A percentile compares a stretch with the other conserved stretches of the same genome.
These are phyloP conservation scores for Trichoderma brevicompactum DNA, from an alignment of 2,329 filamentous ascomycete genomes.

Conservation along the genomic window DNA sequence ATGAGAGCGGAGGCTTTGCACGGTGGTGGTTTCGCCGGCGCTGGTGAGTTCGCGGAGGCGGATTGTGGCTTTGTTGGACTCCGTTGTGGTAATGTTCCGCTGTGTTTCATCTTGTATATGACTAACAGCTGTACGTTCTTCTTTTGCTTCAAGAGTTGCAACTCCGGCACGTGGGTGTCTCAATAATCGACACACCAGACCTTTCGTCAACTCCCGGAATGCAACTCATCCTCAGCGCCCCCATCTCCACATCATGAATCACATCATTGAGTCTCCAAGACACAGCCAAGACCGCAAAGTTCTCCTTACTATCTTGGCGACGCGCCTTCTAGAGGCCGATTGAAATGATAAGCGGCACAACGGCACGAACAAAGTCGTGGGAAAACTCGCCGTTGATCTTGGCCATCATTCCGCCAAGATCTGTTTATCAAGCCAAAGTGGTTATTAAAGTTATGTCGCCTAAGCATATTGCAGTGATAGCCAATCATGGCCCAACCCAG, in stretches of 20 bases:
- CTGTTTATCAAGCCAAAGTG: neutral
- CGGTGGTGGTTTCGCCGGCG: neutral
- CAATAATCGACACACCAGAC: neutral
- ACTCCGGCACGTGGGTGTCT: neutral
- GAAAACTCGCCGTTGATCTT: conserved; percentile 1
- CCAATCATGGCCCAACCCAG: neutral
- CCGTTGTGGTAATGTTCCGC: too few relatives aligned
- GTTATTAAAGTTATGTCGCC: conserved; percentile 17
- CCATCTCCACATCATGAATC: neutral
- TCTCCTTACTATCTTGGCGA: conserved; percentile 17
- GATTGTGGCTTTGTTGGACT: neutral
- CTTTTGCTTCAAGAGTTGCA: neutral
- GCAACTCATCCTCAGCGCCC: neutral
- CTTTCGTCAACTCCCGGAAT: neutral
- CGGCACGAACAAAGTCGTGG: too few relatives aligned
- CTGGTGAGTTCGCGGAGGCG: neutral
- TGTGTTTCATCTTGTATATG: neutral
- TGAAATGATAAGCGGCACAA: neutral
- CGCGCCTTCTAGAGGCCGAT: neutral
- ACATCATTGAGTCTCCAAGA: neutral
- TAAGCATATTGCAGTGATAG: conserved; percentile 3
- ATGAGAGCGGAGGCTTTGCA: conserved; percentile 1
- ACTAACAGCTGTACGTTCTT: neutral
- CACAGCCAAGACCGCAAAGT: conserved; percentile 4
- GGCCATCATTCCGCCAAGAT: conserved; percentile 20